Percentiles rank a stretch among this genome's conserved stretches.
Evolutionary conservation across 2,329 filamentous ascomycete species (phyloP).

Genomic region (Canariomyces notabilis): DNA sequence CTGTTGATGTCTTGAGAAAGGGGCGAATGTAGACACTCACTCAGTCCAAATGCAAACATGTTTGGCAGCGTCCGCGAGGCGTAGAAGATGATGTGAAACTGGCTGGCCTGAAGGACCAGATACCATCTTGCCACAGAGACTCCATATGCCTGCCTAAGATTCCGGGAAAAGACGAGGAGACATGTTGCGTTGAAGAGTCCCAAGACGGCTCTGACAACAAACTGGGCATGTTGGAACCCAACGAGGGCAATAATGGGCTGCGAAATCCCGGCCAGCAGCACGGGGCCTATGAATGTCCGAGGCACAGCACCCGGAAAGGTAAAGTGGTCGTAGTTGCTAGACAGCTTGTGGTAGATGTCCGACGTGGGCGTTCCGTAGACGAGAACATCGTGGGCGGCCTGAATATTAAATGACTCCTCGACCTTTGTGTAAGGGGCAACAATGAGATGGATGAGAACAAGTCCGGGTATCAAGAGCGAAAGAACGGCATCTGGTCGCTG

Average conservation of each 20-base stretch:
- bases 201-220: conserved; percentile 68
- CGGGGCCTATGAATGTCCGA: conserved; percentile 79
- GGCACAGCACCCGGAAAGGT: conserved; percentile 88
- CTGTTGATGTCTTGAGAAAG: not conserved
- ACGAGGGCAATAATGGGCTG: conserved; percentile 59
- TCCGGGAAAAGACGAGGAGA: conserved; percentile 60
- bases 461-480: conserved; percentile 53
- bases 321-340: conserved; percentile 76
- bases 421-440: conserved; percentile 90
- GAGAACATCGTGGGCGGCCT: conserved; percentile 86
- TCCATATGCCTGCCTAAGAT: conserved; percentile 65
- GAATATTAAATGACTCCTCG: conserved; percentile 96
- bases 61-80: conserved; percentile 88
- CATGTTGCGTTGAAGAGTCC: conserved; percentile 69
- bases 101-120: conserved; percentile 67
- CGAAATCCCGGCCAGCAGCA: conserved; percentile 67
- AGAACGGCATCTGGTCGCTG: conserved; percentile 29
- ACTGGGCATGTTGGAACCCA: conserved; percentile 50
- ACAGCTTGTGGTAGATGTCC: conserved; percentile 50
- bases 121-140: conserved; percentile 70
- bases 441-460: conserved; percentile 65
- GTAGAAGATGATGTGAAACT: conserved; percentile 94
- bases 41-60: conserved; percentile 88
- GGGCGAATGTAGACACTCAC: conserved; percentile 47
- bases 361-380: conserved; percentile 67